Base-by-base conservation (phyloP, 768 basidiomycete species). In the Peribolospora baueri region DNA sequence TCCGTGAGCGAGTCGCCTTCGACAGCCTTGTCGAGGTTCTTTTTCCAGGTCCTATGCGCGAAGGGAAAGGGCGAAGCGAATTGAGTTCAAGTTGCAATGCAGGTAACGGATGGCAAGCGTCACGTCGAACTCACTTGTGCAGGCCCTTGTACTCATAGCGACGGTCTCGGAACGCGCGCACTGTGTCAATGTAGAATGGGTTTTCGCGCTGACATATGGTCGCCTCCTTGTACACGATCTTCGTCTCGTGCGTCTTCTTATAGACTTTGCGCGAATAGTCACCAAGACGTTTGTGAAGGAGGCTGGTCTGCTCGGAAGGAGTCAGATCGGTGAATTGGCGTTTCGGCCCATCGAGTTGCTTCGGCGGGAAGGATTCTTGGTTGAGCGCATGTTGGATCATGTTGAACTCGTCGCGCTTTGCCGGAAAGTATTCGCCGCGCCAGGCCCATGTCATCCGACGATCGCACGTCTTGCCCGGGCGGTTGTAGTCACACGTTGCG, bases 251-350 rank as follows among this genome's bases (percentile, higher is more conserved):
- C 8, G 81, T 90, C 72, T 95, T 97, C 70, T 84, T 87, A 74
- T 95, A 97, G 13, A 98, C 93, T 64, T 93, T 95, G 53, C 88
- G 77, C 42, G 93, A 98, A 68, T 98, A 98, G 67, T 98, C 93
- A 42, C 91, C 91, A 0, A 98, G 76, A 5, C 93, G 84, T 66
- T 97, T 98, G 68, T 97, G 90, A 37, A 95, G 71, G 40, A 98
- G 70, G 0, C 85, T 82, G 0, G 85, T 84, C 68, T 93, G 88
- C 65, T 98, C 93, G 1, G 81, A 71, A 11, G 77, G 74, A 13
- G 80, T 70, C 46, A 98, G 74, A 63, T 98, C 93, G 37, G 74
- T 65, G 66, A 93, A 98, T 51, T 79, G 77, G 41, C 93, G 75
- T 54, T 78, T 75, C 3, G 83, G 78, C 3, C 74, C 78, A 41